Conservation (phyloP, 257 asterid genomes). For the Scutellaria galericulata region DNA sequence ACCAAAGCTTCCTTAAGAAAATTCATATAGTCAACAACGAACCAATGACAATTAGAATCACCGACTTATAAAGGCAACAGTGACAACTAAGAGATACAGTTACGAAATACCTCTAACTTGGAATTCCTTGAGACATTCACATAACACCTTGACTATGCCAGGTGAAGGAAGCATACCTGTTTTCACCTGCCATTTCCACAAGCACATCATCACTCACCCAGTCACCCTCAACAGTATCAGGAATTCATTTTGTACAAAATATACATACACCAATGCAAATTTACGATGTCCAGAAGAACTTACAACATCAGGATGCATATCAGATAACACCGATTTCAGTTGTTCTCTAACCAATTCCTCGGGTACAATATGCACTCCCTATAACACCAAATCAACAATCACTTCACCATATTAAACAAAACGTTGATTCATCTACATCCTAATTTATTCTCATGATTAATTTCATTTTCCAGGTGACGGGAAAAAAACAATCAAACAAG, state of each 20-base stretch:
- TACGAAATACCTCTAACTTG: conserved; percentile 63
- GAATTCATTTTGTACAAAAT: background rate
- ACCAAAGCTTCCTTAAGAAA: conserved; percentile 82
- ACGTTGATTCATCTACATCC: background rate
- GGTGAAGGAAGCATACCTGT: conserved; percentile 97
- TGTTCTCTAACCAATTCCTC: conserved; percentile 80
- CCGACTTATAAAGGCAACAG: background rate
- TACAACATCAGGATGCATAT: conserved; percentile 94
- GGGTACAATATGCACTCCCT: conserved; percentile 72
- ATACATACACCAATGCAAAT: background rate
- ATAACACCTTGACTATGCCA: conserved; percentile 70
- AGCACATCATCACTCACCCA: conserved; percentile 22
- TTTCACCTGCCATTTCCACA: conserved; percentile 76
- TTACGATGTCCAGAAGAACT: conserved; percentile 38
- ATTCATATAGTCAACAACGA: conserved; percentile 36
- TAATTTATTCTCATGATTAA: background rate
- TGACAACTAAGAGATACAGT: conserved; percentile 1
- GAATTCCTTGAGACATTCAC: conserved; percentile 73
- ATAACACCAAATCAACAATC: conserved; percentile 35
- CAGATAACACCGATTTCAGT: conserved; percentile 78
- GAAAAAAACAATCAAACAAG: background rate
- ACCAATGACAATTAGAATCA: conserved; percentile 3
- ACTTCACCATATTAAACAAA: background rate
- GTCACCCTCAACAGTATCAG: background rate
- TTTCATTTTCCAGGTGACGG: background rate